Evolutionary conservation across 2,329 filamentous ascomycete species (phyloP), one percentile per base, ranked within the genome.

Genomic region (Apiospora arundinis): DNA sequence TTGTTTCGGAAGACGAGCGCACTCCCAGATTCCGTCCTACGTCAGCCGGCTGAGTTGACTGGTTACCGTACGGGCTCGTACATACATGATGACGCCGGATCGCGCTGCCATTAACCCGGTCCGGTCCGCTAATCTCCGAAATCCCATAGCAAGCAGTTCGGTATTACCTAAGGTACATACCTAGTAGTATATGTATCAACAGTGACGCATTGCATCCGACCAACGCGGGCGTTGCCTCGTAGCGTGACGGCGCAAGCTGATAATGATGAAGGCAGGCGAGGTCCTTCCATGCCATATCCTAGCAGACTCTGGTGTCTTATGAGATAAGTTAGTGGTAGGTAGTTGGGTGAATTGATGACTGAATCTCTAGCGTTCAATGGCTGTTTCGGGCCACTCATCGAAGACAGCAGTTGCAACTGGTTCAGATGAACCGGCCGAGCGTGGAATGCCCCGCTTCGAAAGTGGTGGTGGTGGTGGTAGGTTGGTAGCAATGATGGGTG

Each of bases 391-490:
- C 56, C 37, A 63, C 56, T 40, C 56, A n/a, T 63, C 28, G 56
- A 63, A 63, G 56, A 63, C 56, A 63, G 18, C 56, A 63, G 56
- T 40, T 63, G 21, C 56, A 37, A 40, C 28, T 40, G 56, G 56
- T 63, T 63, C 56, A 63, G 56, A 63, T 40, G 56, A 63, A 63
- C 56, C 56, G 56, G 56, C 56, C 56, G 56, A 63, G 56, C 56
- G 56, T 40, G 56, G 18, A 40, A 63, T 63, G 56, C 32, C 56
- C 56, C 56, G 56, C 56, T 63, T 63, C 32, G 32, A n/a, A 60
- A 37, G 28, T n/a, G 52, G 52, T 60, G 28, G 52, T 60, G 16
- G 48, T 37, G 28, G 18, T 37, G 3, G 16, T 46, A 32, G 32
- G 14, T 8, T 48, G 18, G 45, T n/a, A 2, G 42, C 16, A 45